These are phyloP conservation scores for Diaporthe aspalathi DNA, from an alignment of 2,329 filamentous ascomycete genomes.

Conservation along the genomic window DNA sequence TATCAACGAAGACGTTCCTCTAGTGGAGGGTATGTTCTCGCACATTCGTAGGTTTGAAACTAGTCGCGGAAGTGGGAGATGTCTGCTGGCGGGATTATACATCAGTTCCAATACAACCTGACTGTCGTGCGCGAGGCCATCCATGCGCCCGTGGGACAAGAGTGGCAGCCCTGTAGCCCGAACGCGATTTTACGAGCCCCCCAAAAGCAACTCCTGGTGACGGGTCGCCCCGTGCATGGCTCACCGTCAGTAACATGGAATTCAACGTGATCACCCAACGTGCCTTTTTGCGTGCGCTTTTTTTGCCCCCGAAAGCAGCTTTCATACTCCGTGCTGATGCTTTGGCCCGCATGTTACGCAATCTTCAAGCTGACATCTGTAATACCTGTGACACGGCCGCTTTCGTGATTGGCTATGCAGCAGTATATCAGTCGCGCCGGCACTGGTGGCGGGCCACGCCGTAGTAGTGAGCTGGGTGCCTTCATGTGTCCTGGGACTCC, in stretches of 20 bases:
- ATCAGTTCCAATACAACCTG: slow-evolving; percentile 23
- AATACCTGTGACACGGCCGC: too few species aligned
- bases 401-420: too few species aligned
- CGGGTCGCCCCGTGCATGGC: neutral
- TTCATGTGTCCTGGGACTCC: too few species aligned
- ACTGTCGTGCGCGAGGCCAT: slow-evolving; percentile 32
- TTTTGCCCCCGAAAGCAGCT: too few species aligned
- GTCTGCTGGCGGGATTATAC: neutral
- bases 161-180: slow-evolving; percentile 22
- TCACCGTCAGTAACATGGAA: slow-evolving; percentile 27
- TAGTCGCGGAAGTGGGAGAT: neutral
- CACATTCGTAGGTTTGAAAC: neutral
- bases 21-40: slow-evolving; percentile 18
- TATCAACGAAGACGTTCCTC: slow-evolving; percentile 61
- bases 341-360: too few species aligned
- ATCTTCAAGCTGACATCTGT: neutral
- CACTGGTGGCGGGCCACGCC: too few species aligned
- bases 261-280: too few species aligned
- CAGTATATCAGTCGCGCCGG: too few species aligned
- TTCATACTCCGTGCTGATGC: too few species aligned
- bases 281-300: neutral
- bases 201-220: slow-evolving; percentile 8
- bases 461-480: too few species aligned
- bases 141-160: slow-evolving; percentile 11
- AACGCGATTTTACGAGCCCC: slow-evolving; percentile 12